Evolutionary conservation across 2,329 filamentous ascomycete species (phyloP), one percentile per base, ranked within the genome.

Genomic region (Drechslera avenae): DNA sequence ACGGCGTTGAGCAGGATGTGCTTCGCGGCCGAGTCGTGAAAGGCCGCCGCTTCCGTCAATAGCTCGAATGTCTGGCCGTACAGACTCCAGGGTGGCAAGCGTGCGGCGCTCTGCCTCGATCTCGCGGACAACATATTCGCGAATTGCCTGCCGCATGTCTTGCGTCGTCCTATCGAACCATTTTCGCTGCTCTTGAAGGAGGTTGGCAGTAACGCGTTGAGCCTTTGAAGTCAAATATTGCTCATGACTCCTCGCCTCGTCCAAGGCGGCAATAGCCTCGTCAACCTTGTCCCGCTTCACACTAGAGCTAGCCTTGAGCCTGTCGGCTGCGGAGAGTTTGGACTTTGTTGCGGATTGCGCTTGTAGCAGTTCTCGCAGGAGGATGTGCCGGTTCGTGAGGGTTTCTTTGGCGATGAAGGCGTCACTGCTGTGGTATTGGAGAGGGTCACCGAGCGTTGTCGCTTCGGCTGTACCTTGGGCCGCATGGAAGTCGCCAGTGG

Each of bases 321-420:
- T 86, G 73, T 97, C 92, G 1, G 92, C 91, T 1, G 92, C 90
- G 57, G 87, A 86, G 32, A 94, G 84, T 73, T 91, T 94, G 74
- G 85, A 90, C 56, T 89, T 86, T 1, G 92, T 91, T 17, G 81
- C 81, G 71, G 96, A 89, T 72, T 97, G 92, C 1, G 94, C 92
- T 74, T 97, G 91, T 19, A 96, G 78, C 52, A 97, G 86, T 68
- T 99, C 94, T 52, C 94, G 91, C 35, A 96, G 88, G 16, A 99
- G 83, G 56, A 99, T 96, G 76, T 99, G 94, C 10, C 94, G 89
- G 77, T 99, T 99, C 3, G 94, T 99, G 57, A 99, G 83, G 9
- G 92, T 96, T 72, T 99, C 94, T 75, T 99, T 99, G 61, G 97
- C 94, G 64, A 97, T 96, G 71, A 97, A 96, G 36, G 94, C 90